These are phyloP conservation scores for Albizia julibrissin DNA, from an alignment of 306 rosid species.

Conservation along the genomic window DNA sequence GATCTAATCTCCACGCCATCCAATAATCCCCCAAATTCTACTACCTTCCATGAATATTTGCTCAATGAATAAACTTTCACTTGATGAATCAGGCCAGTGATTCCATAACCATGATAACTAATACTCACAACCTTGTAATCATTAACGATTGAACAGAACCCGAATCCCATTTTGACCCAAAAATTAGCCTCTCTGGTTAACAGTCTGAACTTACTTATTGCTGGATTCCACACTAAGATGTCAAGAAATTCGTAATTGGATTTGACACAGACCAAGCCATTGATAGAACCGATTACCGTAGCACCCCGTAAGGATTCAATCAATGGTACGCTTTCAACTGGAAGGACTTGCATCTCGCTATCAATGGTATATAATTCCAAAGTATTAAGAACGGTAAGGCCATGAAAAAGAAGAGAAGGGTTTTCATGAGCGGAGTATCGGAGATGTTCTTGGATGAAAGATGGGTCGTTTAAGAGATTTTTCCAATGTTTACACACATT, in stretches of 20 bases:
- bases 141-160: neutral
- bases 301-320: neutral
- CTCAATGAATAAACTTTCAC: neutral
- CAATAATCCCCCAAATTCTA: neutral
- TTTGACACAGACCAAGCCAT: too few relatives aligned
- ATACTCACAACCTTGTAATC: neutral
- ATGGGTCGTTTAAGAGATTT: neutral
- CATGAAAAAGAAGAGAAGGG: neutral
- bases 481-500: neutral
- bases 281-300: too few relatives aligned
- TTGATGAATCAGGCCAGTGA: too few relatives aligned
- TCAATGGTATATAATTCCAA: neutral
- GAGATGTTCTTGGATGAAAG: neutral
- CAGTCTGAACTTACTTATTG: neutral
- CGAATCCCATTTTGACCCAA: neutral
- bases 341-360: neutral
- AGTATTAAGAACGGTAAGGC: neutral
- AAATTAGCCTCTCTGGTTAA: too few relatives aligned
- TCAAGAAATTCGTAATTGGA: too few relatives aligned
- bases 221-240: too few relatives aligned
- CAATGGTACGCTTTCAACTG: neutral
- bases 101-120: too few relatives aligned
- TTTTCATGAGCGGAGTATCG: neutral
- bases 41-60: neutral
- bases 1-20: neutral